Evolutionary conservation across 2,329 filamentous ascomycete genomes (phyloP).

Genomic region (Hypoxylon sp.): DNA sequence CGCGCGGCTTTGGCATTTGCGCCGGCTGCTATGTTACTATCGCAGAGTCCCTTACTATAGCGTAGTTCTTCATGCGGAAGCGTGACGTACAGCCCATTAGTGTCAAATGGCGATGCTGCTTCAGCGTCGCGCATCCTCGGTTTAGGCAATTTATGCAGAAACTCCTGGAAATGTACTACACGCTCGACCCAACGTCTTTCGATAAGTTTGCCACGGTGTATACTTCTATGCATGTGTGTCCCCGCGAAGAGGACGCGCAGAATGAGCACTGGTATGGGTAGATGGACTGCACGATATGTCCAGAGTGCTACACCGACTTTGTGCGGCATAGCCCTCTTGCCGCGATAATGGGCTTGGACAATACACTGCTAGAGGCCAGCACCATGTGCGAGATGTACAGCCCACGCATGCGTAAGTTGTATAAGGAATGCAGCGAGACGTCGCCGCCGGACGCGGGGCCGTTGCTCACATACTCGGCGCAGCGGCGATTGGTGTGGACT

Average conservation of each 20-base stretch:
- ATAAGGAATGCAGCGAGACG: conserved; percentile 53
- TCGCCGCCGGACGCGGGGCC: conserved; percentile 42
- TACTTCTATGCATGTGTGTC: conserved; percentile 52
- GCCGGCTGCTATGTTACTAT: conserved; percentile 56
- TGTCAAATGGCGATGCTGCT: conserved; percentile 52
- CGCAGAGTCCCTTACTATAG: conserved; percentile 53
- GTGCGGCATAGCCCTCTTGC: conserved; percentile 52
- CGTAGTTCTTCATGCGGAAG: conserved; percentile 52
- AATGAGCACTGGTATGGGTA: conserved; percentile 57
- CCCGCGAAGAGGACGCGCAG: conserved; percentile 46
- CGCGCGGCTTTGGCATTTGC: conserved; percentile 56
- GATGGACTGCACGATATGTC: conserved; percentile 56
- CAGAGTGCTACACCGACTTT: conserved; percentile 57
- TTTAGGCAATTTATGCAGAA: conserved; percentile 44
- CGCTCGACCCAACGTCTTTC: conserved; percentile 49
- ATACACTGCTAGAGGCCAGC: conserved; percentile 37
- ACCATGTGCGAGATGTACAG: conserved; percentile 59
- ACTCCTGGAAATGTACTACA: conserved; percentile 52
- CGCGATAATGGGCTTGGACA: conserved; percentile 51
- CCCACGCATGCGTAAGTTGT: conserved; percentile 56
- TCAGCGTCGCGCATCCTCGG: conserved; percentile 55
- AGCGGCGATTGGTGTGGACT: conserved; percentile 53
- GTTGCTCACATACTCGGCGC: conserved; percentile 50
- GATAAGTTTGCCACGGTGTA: conserved; percentile 52
- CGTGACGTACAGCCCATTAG: conserved; percentile 35